Evolutionary conservation across 2,329 filamentous ascomycete genomes (phyloP).

Genomic region (Bipolaris oryzae): DNA sequence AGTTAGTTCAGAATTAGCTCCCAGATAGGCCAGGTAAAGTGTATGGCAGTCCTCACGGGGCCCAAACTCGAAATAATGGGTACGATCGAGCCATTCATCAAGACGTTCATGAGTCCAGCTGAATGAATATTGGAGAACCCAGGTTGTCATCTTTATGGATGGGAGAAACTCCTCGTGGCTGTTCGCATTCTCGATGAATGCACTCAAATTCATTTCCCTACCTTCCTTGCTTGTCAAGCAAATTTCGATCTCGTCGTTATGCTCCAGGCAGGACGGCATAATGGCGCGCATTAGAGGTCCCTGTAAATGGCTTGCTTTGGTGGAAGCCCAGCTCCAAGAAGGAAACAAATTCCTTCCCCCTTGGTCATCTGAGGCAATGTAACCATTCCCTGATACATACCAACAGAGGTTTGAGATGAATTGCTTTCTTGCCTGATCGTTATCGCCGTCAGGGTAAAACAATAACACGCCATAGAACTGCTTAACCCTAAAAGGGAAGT

Average conservation of each 20-base stretch:
- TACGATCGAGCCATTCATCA: too few relatives aligned
- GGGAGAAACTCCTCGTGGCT: not conserved
- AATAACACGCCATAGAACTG: not conserved
- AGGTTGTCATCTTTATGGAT: not conserved
- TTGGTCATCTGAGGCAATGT: too few relatives aligned
- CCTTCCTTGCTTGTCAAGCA: not conserved
- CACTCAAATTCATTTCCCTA: not conserved
- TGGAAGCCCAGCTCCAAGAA: not conserved
- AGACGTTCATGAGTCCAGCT: not conserved
- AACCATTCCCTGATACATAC: accelerated
- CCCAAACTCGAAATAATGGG: not conserved
- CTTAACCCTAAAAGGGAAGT: not conserved
- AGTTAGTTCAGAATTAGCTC: accelerated
- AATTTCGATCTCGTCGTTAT: not conserved
- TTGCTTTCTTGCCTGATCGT: not conserved
- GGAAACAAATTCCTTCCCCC: not conserved
- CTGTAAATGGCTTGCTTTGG: too few relatives aligned
- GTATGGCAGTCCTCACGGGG: not conserved
- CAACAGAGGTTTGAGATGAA: not conserved
- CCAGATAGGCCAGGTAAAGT: not conserved
- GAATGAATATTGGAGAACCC: not conserved
- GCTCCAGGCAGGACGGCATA: too few relatives aligned
- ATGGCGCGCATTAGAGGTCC: too few relatives aligned
- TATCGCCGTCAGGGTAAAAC: not conserved
- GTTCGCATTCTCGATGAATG: not conserved